Evolutionary conservation across 148 eudicot genomes (phyloP), one percentile per base, ranked within the genome.

Genomic region (Arbutus unedo): DNA sequence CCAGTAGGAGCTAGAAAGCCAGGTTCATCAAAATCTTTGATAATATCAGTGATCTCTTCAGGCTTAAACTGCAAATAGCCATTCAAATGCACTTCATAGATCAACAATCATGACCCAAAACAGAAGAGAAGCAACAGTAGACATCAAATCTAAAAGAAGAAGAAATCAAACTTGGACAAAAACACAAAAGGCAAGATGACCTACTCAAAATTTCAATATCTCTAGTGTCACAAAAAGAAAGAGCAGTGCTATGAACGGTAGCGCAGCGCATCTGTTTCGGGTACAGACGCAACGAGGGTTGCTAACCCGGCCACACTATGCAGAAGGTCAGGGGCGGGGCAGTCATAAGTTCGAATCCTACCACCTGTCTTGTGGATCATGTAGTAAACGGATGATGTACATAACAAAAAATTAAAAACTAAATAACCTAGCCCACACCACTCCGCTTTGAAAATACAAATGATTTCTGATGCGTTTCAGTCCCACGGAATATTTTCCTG

Each of bases 21-120:
- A 76, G 90, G 89, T 68, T 90, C 89, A 48, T 90, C 88, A 79
- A 90, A 88, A 75, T 90, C 92, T 64, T 88, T 90, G 83, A 83
- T 79, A 53, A 90, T 87, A 54, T 75, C 84, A 74, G 85, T 51
- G 44, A 86, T 81, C 86, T 89, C 91, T 16, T 85, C 86, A 14
- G 91, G 87, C 50, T 84, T 86, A 51, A 86, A 51, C 91, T 89
- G 88, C 70, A 83, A 56, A 68, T 51, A 60, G 54, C 38, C 5
- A 80, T 31, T 49, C 18, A 79, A 31, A 55, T 44, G n/a, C 51
- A 18, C 75, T 38, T 71, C 45, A 8, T 23, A n/a, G 41, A 31
- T 21, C 0, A 48, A 68, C 3, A 23, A 79, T 47, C 41, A 51
- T 25, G 6, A 41, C 2, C 53, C 6, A 66, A 13, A n/a, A 64